Evolutionary conservation across 176 grass and related monocot genomes (phyloP).

Genomic region (Saccharum officinarum): DNA sequence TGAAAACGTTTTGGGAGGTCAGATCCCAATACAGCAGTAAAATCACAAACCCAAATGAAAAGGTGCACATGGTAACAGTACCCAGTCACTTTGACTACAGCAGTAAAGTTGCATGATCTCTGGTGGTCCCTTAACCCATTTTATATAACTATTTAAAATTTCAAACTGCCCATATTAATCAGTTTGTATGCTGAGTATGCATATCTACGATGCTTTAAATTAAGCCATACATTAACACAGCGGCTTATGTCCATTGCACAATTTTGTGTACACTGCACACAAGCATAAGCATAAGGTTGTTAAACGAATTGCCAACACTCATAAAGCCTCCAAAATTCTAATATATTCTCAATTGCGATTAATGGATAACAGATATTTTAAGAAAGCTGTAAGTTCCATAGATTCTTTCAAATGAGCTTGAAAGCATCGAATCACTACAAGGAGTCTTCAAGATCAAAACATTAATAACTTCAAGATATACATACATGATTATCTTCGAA

Average conservation of each 20-base stretch:
- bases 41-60: background rate
- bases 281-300: background rate
- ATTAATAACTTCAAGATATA: conserved; percentile 19
- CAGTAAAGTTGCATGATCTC: background rate
- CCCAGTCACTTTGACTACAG: background rate
- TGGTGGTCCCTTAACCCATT: background rate
- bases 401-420: background rate
- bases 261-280: background rate
- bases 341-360: background rate
- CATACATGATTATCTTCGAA: conserved; percentile 52
- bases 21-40: background rate
- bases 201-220: background rate
- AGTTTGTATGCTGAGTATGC: background rate
- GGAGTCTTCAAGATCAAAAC: background rate
- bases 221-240: background rate
- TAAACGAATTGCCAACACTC: background rate
- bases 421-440: conserved; percentile 26
- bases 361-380: background rate
- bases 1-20: background rate
- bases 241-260: background rate
- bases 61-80: background rate
- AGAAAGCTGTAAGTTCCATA: background rate
- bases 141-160: background rate
- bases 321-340: background rate
- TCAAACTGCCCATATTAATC: background rate